Conservation (phyloP, 305 asterid species). For the Fraxinus greggii region DNA sequence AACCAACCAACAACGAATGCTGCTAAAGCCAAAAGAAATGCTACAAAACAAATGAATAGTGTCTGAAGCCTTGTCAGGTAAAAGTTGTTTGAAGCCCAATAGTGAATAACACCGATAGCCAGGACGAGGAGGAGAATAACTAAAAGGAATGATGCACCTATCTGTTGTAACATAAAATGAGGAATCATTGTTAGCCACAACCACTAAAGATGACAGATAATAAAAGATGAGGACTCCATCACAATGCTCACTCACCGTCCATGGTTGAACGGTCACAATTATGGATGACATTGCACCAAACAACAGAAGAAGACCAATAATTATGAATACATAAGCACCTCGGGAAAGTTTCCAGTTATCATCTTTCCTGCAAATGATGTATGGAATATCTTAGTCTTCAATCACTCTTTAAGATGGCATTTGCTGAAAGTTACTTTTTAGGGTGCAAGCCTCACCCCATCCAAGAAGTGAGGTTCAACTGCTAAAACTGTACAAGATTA, state of each 20-base stretch:
- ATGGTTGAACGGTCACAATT: slow-evolving; percentile 68
- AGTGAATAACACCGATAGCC: slow-evolving; percentile 93
- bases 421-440: slow-evolving; percentile 1
- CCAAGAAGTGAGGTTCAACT: slow-evolving; percentile 7
- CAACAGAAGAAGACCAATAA: slow-evolving; percentile 77
- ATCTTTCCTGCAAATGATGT: slow-evolving; percentile 78
- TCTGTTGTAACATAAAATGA: slow-evolving; percentile 48
- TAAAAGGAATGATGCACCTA: slow-evolving; percentile 90
- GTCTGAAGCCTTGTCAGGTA: slow-evolving; percentile 93
- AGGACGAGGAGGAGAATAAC: slow-evolving; percentile 89
- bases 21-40: slow-evolving; percentile 96
- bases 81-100: slow-evolving; percentile 98
- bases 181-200: slow-evolving; percentile 24
- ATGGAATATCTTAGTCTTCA: slow-evolving; percentile 9
- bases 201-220: slow-evolving; percentile 7
- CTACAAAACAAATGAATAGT: slow-evolving; percentile 89
- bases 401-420: slow-evolving; percentile 18
- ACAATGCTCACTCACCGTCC: slow-evolving; percentile 69
- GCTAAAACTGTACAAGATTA: slow-evolving; percentile 23
- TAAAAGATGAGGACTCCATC: slow-evolving; percentile 7
- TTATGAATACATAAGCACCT: slow-evolving; percentile 80
- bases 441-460: slow-evolving; percentile 16
- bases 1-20: slow-evolving; percentile 89
- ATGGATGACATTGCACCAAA: slow-evolving; percentile 89
- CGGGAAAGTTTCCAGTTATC: slow-evolving; percentile 92